Base-by-base conservation (phyloP, 192 early-diverging fungal species). In the Podila minutissima region DNA sequence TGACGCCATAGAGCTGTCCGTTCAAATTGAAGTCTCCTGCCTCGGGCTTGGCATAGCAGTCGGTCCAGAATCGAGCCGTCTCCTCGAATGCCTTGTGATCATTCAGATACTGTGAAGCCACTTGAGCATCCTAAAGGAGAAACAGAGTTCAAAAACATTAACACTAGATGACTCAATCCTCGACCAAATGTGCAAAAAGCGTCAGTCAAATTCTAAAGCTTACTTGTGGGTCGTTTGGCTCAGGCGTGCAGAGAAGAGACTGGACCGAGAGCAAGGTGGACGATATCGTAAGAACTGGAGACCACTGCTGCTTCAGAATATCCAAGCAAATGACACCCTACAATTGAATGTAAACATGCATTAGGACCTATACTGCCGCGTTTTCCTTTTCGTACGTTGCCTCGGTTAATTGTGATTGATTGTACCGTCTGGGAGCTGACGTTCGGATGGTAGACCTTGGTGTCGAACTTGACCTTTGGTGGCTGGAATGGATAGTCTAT, bases 271-370 rank as follows among this genome's bases (percentile, higher is more conserved):
- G 61, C 5, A 89, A 55, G 8, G 86, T 84, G 19, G 86, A 83
- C 6, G 83, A 82, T 26, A 89, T 58, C 13, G 92, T 93, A 58
- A 93, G 66, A 0, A 91, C 92, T 4, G 93, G 93, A 10, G 88
- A 88, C 93, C 93, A 95, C 48, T 93, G 87, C 61, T 95, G 90
- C 71, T 94, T 94, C 33, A 95, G 82, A 59, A 94, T 92, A 76
- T 94, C 87, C 68, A 79, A 24, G 41, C 72, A 76, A 31, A 76
- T 74, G 26, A 69, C 77, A 9, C 77, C 77, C 77, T 81, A 73
- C n/a, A 26, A 55, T 28, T 17, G 22, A 17, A 38, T 31, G 59
- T 29, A 46, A 41, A 17, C 37, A 48, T 28, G 13, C 15, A 17
- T 46, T 46, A 46, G 41, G 11, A 17, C 3, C 13, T 17, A 46